phyloP scores from a whole-genome alignment of 2,329 filamentous ascomycete species.

The Colletotrichum sp. region DNA sequence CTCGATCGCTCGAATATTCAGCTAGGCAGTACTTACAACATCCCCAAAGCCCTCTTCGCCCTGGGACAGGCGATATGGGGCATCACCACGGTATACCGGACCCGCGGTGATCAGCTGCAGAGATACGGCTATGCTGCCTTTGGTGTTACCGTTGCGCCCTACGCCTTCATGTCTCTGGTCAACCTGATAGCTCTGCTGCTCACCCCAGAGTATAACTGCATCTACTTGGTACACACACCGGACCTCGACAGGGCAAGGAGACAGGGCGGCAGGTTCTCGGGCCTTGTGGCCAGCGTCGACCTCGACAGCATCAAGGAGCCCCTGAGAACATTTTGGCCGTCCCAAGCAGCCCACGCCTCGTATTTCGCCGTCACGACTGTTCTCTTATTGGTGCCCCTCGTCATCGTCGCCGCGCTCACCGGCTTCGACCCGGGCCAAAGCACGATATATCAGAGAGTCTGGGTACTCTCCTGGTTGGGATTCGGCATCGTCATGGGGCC shows the following conservation, averaged over 20 bases:
- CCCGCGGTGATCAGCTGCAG: constrained; percentile 27
- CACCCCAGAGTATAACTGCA: constrained; percentile 28
- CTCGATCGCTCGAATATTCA: constrained; percentile 8
- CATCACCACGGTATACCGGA: constrained; percentile 24
- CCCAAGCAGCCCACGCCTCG: background rate
- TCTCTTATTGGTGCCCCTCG: background rate
- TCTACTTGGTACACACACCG: constrained; percentile 27
- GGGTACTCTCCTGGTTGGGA: constrained; percentile 3
- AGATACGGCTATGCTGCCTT: constrained; percentile 34
- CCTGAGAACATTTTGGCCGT: constrained; percentile 10
- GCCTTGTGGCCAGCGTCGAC: constrained; percentile 13
- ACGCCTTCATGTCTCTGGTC: constrained; percentile 32
- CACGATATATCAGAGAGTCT: background rate
- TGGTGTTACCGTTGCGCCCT: constrained; percentile 31
- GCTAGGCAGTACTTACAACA: constrained; percentile 22
- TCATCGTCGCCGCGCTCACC: constrained; percentile 3
- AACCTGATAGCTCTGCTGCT: constrained; percentile 28
- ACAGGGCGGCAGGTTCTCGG: constrained; percentile 5
- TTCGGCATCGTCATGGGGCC: constrained; percentile 10
- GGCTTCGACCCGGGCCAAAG: constrained; percentile 1
- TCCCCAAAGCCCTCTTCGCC: constrained; percentile 19
- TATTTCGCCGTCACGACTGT: constrained; percentile 9
- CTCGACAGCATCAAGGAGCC: constrained; percentile 11
- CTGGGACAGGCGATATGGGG: constrained; percentile 26
- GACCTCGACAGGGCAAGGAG: constrained; percentile 14